Evolutionary conservation across 2,329 filamentous ascomycete species (phyloP).

Genomic region (Emericellopsis cladophorae): DNA sequence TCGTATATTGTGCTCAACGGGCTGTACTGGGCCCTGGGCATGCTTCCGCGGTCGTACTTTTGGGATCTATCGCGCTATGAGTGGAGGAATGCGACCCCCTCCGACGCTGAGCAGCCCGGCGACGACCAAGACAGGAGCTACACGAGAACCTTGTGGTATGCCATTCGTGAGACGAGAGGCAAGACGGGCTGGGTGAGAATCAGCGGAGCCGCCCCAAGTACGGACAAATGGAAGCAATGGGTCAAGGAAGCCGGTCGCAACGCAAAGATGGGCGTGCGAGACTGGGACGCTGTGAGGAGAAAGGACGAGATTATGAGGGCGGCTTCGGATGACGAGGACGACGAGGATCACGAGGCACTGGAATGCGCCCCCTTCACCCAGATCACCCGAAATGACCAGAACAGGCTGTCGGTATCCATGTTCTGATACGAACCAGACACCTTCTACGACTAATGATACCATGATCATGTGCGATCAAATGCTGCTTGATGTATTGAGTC

Average conservation of each 20-base stretch:
- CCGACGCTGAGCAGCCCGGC: conserved; percentile 25
- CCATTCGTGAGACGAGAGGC: conserved; percentile 37
- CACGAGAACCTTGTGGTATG: conserved; percentile 46
- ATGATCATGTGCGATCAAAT: too few relatives aligned
- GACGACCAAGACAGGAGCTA: conserved; percentile 24
- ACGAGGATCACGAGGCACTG: neutral
- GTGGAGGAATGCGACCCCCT: conserved; percentile 24
- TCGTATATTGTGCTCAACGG: conserved; percentile 48
- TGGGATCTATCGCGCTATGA: conserved; percentile 46
- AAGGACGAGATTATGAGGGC: conserved; percentile 34
- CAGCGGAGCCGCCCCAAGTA: conserved; percentile 37
- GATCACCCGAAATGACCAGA: too few relatives aligned
- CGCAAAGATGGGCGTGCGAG: conserved; percentile 15
- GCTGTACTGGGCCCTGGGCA: conserved; percentile 42
- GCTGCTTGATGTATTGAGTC: too few relatives aligned
- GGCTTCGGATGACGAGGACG: neutral
- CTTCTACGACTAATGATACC: too few relatives aligned
- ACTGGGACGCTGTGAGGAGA: conserved; percentile 32
- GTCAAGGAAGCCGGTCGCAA: conserved; percentile 31
- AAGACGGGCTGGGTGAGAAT: conserved; percentile 38
- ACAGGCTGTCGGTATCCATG: too few relatives aligned
- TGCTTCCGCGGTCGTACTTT: conserved; percentile 33
- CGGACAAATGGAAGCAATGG: conserved; percentile 40
- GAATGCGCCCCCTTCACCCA: neutral
- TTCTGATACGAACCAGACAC: too few relatives aligned